Base-by-base conservation (phyloP, 805 yeast genomes). In the Starmera quercuum region DNA sequence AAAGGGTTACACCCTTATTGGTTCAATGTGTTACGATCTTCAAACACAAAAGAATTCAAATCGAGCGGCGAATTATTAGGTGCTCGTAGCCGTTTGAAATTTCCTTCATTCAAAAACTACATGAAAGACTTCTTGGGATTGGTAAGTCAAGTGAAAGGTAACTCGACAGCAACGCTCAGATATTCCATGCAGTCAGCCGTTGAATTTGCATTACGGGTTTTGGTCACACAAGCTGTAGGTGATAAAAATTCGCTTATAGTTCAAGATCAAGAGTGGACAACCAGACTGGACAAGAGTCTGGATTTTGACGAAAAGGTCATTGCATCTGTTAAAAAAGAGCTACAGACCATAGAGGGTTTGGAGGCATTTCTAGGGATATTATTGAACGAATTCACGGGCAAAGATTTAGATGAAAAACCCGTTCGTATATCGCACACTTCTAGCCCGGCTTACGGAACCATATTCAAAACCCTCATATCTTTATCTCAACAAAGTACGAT, bases 1-100 rank as follows among this genome's bases (percentile, higher is more conserved):
- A 75, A 74, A 41, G 97, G 97, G 0, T 59, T 90, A 20, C 78
- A 86, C 53, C 96, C 96, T 0, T 73, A 82, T 53, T 81, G 88
- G 85, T 83, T 77, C 51, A 70, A 69, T 30, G 58, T 79, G 4
- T 56, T 64, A 22, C 68, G 61, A 33, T 63, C 80, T 0, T 57
- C 74, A 3, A 66, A 64, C 29, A 60, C 68, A 0, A 39, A 41
- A 1, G 69, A 62, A n/a, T 63, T 58, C 43, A 66, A 63, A 27
- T 44, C 73, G 0, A 67, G 76, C 0, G 27, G 54, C 4, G 73
- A 69, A 18, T 47, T 71, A 8, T 44, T 73, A 30, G 76, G 74
- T 1, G 43, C 43, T 9, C 43, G 46, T 7, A 58, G 64, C 9
- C 50, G 46, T 0, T 54, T 65, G 2, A 43, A 46, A 13, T 78